Percentiles rank a stretch among this genome's conserved stretches.
These are phyloP conservation scores for Aspergillus costaricaensis DNA, from an alignment of 2,329 filamentous ascomycete genomes.

Conservation along the genomic window DNA sequence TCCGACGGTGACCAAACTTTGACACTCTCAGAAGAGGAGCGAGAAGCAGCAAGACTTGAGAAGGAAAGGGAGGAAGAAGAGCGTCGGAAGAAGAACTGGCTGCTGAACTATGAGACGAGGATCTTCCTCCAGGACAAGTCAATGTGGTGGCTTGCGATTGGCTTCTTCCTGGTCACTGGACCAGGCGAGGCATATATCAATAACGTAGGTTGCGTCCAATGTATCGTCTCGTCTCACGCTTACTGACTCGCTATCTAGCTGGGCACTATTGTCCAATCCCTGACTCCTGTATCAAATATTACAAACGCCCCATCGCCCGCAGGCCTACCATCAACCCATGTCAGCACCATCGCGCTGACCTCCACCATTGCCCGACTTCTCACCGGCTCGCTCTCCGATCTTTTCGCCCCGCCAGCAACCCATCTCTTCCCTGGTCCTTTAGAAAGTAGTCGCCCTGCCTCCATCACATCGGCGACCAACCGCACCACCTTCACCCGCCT, in stretches of 20 bases:
- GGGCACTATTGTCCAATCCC: slow-evolving; percentile 86
- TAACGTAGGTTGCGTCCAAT: slow-evolving; percentile 55
- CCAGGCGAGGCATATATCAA: slow-evolving; percentile 98
- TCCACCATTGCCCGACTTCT: slow-evolving; percentile 89
- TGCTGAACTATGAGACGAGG: slow-evolving; percentile 87
- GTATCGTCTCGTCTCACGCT: background rate
- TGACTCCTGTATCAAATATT: slow-evolving; percentile 65
- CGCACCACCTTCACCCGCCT: slow-evolving; percentile 72
- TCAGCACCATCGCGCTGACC: slow-evolving; percentile 86
- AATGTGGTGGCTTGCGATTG: slow-evolving; percentile 92
- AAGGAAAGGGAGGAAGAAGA: slow-evolving; percentile 56
- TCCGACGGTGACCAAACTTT: slow-evolving; percentile 44
- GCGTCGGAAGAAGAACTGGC: slow-evolving; percentile 78
- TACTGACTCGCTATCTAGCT: slow-evolving; percentile 47
- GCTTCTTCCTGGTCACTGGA: slow-evolving; percentile 90
- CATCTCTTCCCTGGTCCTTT: slow-evolving; percentile 58
- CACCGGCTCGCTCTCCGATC: slow-evolving; percentile 83
- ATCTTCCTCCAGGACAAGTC: slow-evolving; percentile 83
- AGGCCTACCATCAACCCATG: slow-evolving; percentile 75
- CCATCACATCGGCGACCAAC: slow-evolving; percentile 27
- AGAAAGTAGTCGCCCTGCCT: slow-evolving; percentile 44
- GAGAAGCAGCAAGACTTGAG: slow-evolving; percentile 30
- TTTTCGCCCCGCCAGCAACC: slow-evolving; percentile 71
- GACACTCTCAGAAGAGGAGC: slow-evolving; percentile 32
- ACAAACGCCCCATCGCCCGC: slow-evolving; percentile 51